Evolutionary conservation across 495 filamentous ascomycete genomes (phyloP).

Genomic region (Rostrohypoxylon terebratum): DNA sequence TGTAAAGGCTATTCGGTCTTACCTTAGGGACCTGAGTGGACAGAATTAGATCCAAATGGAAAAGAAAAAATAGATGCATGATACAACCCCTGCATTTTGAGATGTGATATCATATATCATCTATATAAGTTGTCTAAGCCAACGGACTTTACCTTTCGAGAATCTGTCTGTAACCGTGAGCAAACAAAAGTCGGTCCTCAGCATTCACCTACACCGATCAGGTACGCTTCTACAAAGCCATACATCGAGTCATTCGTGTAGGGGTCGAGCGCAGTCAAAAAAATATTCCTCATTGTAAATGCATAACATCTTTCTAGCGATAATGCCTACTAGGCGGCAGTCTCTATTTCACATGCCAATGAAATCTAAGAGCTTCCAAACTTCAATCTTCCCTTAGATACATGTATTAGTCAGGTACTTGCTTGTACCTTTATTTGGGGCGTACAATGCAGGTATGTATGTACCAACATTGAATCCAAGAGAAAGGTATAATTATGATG

Average conservation of each 20-base stretch:
- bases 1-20: not conserved
- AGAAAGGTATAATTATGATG: not conserved
- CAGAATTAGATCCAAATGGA: not conserved
- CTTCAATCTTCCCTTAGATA: too few relatives aligned
- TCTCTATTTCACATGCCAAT: too few relatives aligned
- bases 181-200: not conserved
- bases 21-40: not conserved
- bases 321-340: too few relatives aligned
- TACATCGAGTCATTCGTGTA: not conserved
- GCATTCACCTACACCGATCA: not conserved
- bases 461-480: not conserved
- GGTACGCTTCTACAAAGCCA: too few relatives aligned
- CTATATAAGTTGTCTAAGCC: too few relatives aligned
- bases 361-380: too few relatives aligned
- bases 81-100: not conserved
- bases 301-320: not conserved
- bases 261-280: not conserved
- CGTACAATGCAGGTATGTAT: too few relatives aligned
- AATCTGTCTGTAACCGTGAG: not conserved
- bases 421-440: too few relatives aligned
- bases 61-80: conserved; percentile 1
- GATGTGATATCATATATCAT: not conserved
- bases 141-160: not conserved
- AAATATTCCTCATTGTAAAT: not conserved
- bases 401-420: too few relatives aligned